Percentiles rank a stretch among this genome's conserved stretches.
These are phyloP conservation scores for Fusarium torulosum DNA, from an alignment of 2,329 filamentous ascomycete genomes.

Conservation along the genomic window DNA sequence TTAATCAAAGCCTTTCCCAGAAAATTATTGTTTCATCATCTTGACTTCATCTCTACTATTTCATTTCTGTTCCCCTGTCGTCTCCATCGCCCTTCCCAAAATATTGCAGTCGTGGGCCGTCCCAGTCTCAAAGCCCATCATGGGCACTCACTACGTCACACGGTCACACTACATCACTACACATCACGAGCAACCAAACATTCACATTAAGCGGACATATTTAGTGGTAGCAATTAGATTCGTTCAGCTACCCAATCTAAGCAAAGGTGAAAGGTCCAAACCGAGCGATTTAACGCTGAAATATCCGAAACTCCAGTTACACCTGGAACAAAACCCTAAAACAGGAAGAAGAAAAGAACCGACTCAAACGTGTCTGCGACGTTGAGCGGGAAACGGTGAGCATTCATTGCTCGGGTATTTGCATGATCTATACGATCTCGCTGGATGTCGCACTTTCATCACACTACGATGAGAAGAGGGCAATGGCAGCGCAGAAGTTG, in stretches of 20 bases:
- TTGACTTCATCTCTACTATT: not conserved
- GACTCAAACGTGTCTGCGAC: slow-evolving; percentile 23
- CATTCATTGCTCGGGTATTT: slow-evolving; percentile 16
- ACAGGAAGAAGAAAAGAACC: slow-evolving; percentile 32
- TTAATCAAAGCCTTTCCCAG: not conserved
- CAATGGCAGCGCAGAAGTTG: slow-evolving; percentile 73
- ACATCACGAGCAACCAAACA: not conserved
- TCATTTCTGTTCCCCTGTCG: too few species aligned
- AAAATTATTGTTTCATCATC: too few species aligned
- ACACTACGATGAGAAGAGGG: slow-evolving; percentile 49
- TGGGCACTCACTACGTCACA: not conserved
- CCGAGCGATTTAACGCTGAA: slow-evolving; percentile 20
- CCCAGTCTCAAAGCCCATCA: too few species aligned
- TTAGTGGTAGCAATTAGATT: slow-evolving; percentile 25
- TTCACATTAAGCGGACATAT: not conserved
- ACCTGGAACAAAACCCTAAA: slow-evolving; percentile 29
- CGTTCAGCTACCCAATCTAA: slow-evolving; percentile 30
- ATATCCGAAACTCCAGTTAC: slow-evolving; percentile 44
- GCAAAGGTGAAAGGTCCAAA: slow-evolving; percentile 16
- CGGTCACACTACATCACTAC: not conserved
- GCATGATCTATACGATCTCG: slow-evolving; percentile 4
- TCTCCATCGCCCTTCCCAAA: too few species aligned
- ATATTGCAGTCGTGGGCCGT: too few species aligned
- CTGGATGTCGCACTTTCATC: not conserved
- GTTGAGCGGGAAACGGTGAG: slow-evolving; percentile 4